Conservation (phyloP, 2,329 filamentous ascomycete species). For the Colletotrichum trifolii region DNA sequence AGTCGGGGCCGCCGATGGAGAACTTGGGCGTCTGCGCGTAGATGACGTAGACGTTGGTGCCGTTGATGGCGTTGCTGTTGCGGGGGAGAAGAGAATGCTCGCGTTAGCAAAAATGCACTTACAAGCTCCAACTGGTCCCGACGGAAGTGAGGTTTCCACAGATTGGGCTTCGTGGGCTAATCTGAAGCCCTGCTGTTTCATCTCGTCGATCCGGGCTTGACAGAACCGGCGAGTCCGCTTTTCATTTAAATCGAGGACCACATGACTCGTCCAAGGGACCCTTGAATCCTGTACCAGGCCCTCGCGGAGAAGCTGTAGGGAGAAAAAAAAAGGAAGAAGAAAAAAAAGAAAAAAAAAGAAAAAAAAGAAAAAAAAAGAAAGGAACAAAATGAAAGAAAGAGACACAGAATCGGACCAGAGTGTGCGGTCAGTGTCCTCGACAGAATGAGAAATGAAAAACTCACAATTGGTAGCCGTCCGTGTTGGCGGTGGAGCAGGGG, state of each 20-base stretch:
- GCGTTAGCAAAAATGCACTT: conserved; percentile 3
- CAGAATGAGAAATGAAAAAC: conserved; percentile 25
- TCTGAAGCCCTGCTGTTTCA: too few relatives aligned
- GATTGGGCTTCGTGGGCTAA: too few relatives aligned
- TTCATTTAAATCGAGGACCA: conserved; percentile 13
- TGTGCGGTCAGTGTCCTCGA: background rate
- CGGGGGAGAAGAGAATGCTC: background rate
- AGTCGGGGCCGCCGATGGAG: conserved; percentile 45
- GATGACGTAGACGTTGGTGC: conserved; percentile 57
- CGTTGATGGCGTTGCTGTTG: conserved; percentile 53
- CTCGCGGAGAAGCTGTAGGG: background rate
- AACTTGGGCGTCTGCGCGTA: conserved; percentile 55
- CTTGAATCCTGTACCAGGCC: background rate
- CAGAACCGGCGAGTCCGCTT: conserved; percentile 5
- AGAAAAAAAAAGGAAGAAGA: too few relatives aligned
- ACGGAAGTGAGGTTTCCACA: too few relatives aligned
- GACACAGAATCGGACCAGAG: background rate
- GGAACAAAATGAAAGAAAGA: conserved; percentile 33
- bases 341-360: too few relatives aligned
- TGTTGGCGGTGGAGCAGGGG: conserved; percentile 49
- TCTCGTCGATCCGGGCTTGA: too few relatives aligned
- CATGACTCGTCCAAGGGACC: conserved; percentile 8
- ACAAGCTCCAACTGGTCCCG: too few relatives aligned
- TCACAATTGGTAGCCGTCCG: conserved; percentile 53
- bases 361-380: too few relatives aligned